Percentiles rank a stretch among this genome's conserved stretches.
These are phyloP conservation scores for Neocatenulostroma microsporum DNA, from an alignment of 2,329 filamentous ascomycete species.

Conservation along the genomic window DNA sequence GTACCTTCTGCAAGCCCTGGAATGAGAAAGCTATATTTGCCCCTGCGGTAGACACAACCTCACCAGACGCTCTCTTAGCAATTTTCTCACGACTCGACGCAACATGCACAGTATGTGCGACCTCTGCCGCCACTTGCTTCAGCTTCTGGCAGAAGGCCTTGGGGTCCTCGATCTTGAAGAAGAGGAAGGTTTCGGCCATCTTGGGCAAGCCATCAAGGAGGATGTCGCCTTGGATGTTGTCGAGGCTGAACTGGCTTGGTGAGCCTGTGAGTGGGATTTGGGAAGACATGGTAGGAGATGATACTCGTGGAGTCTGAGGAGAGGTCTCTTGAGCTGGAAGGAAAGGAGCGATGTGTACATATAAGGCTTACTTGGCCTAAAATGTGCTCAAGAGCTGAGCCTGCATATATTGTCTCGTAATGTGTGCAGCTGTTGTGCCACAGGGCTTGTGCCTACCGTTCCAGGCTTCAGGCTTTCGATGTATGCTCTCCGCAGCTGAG, in stretches of 20 bases:
- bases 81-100: constrained; percentile 17
- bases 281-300: no score
- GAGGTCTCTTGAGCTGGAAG: no score
- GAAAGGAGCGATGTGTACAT: no score
- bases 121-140: constrained; percentile 14
- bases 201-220: constrained; percentile 22
- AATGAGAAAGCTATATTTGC: constrained; percentile 26
- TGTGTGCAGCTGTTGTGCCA: no score
- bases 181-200: constrained; percentile 21
- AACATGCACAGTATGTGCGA: constrained; percentile 16
- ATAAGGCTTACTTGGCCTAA: no score
- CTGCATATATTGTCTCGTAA: no score
- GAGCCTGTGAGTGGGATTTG: no score
- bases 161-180: constrained; percentile 20
- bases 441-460: no score
- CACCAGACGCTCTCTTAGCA: constrained; percentile 6
- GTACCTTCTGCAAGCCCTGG: constrained; percentile 21
- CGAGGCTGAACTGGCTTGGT: not conserved
- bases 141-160: constrained; percentile 17
- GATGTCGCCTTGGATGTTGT: constrained; percentile 25
- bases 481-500: no score
- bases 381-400: no score
- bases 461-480: no score
- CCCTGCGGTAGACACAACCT: constrained; percentile 14
- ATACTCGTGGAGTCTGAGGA: no score